Conservation (phyloP, 192 early-diverging fungal species). For the Coemansia sp. region DNA sequence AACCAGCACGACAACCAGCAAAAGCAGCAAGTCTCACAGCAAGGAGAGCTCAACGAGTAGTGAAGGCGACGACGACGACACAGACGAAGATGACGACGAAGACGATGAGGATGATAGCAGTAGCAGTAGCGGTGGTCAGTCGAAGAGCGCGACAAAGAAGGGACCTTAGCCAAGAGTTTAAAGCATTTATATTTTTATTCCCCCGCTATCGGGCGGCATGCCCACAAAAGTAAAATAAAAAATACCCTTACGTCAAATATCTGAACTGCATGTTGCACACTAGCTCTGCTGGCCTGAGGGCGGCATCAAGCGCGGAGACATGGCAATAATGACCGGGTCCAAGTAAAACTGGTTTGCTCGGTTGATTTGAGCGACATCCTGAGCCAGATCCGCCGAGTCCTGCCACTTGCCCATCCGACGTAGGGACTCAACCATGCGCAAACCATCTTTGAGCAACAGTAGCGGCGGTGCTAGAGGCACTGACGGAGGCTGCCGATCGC, state of each 20-base stretch:
- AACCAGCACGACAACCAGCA: constrained; percentile 8
- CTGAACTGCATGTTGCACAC: background rate
- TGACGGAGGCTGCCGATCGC: constrained; percentile 11
- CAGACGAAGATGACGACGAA: constrained; percentile 22
- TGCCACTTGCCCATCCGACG: constrained; percentile 55
- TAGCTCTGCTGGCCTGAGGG: constrained; percentile 27
- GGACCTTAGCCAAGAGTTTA: background rate
- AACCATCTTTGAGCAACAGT: constrained; percentile 28
- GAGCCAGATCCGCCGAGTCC: constrained; percentile 12
- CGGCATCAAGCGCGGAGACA: constrained; percentile 44
- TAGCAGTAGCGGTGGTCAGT: background rate
- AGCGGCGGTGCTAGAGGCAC: background rate
- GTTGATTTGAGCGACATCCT: background rate
- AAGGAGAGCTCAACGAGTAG: background rate
- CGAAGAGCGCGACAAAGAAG: constrained; percentile 3
- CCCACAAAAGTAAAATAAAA: background rate
- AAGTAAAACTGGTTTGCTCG: constrained; percentile 34
- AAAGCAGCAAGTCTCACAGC: constrained; percentile 5
- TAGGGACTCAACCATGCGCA: constrained; percentile 55
- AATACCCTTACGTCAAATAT: background rate
- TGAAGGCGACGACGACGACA: constrained; percentile 16
- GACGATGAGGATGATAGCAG: constrained; percentile 16
- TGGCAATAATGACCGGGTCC: constrained; percentile 34
- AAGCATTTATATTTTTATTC: background rate
- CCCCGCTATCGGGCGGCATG: background rate